Percentiles rank a stretch among this genome's conserved stretches.
These are phyloP conservation scores for Didymellaceae sp. DNA, from an alignment of 2,329 filamentous ascomycete species.

Conservation along the genomic window DNA sequence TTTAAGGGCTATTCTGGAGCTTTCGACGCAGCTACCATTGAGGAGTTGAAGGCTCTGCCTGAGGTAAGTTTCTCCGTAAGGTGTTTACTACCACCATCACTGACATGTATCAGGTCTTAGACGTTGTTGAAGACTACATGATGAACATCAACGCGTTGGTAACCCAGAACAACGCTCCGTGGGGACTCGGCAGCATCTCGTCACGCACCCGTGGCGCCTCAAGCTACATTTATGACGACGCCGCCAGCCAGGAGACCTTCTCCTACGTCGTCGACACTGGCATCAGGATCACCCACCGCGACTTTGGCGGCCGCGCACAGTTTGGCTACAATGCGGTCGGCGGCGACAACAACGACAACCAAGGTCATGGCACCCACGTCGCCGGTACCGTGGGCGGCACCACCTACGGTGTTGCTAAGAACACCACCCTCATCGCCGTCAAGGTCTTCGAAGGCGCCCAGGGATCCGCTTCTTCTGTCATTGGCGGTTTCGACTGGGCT, in stretches of 20 bases:
- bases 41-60: conserved; percentile 36
- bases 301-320: conserved; percentile 40
- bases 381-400: conserved; percentile 39
- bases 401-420: conserved; percentile 45
- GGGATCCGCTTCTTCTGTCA: conserved; percentile 31
- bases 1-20: conserved; percentile 44
- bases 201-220: conserved; percentile 26
- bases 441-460: conserved; percentile 41
- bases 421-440: conserved; percentile 44
- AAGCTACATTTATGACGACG: conserved; percentile 37
- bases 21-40: conserved; percentile 39
- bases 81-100: neutral
- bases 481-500: conserved; percentile 44
- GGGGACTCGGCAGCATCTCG: conserved; percentile 42
- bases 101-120: conserved; percentile 25
- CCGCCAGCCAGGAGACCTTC: conserved; percentile 34
- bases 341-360: conserved; percentile 30
- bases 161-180: conserved; percentile 32
- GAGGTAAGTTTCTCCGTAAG: conserved; percentile 24
- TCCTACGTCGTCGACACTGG: conserved; percentile 71
- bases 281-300: conserved; percentile 60
- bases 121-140: conserved; percentile 36
- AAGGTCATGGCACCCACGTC: conserved; percentile 46
- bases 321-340: conserved; percentile 40
- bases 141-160: conserved; percentile 32